Percentiles rank a stretch among this genome's conserved stretches.
phyloP scores from a whole-genome alignment of 306 rosid genomes.

The Pachyrhizus erosus region DNA sequence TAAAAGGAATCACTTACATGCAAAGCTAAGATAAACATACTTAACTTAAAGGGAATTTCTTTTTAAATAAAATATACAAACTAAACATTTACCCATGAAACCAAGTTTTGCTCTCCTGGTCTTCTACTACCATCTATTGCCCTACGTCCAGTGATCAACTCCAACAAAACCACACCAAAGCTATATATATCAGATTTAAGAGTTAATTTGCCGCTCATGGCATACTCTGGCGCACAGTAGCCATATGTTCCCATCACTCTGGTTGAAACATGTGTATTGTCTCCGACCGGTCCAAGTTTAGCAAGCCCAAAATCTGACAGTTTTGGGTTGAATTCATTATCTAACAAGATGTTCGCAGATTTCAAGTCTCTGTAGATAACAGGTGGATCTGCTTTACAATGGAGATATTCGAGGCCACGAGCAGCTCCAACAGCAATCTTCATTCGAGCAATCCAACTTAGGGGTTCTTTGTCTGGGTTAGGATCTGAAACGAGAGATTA shows the following conservation, averaged over 20 bases:
- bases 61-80: neutral
- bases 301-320: conserved; percentile 98
- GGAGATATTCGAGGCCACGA: conserved; percentile 92
- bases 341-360: conserved; percentile 90
- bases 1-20: conserved; percentile 16
- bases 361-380: conserved; percentile 96
- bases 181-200: conserved; percentile 96
- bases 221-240: conserved; percentile 98
- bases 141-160: conserved; percentile 89
- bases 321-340: conserved; percentile 77
- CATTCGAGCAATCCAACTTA: conserved; percentile 83
- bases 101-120: conserved; percentile 89
- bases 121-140: conserved; percentile 69
- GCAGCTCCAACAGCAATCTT: conserved; percentile 93
- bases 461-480: conserved; percentile 58
- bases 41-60: conserved; percentile 7
- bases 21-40: conserved; percentile 31
- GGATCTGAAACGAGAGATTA: conserved; percentile 56
- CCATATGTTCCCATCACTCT: conserved; percentile 98
- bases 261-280: conserved; percentile 94
- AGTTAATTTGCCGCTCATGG: conserved; percentile 96
- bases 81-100: conserved; percentile 74
- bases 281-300: conserved; percentile 97
- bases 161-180: conserved; percentile 96
- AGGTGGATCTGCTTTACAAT: conserved; percentile 91